These are phyloP conservation scores for Dissoconium aciculare DNA, from an alignment of 2,329 filamentous ascomycete species.

Conservation along the genomic window DNA sequence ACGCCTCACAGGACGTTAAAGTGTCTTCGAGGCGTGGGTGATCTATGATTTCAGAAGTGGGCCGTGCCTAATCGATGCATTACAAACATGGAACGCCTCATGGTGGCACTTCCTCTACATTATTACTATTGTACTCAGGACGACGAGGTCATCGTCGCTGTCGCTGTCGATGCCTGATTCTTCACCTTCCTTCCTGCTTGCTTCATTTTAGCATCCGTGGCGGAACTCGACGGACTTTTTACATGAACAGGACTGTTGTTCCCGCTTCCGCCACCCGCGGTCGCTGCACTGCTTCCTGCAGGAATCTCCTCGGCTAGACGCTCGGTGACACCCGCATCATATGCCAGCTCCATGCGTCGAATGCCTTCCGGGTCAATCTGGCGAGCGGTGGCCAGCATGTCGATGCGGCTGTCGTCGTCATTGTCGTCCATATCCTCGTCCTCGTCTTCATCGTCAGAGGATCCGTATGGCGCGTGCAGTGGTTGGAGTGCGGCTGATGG, in stretches of 20 bases:
- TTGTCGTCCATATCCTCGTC: constrained; percentile 21
- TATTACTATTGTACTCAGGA: too few relatives aligned
- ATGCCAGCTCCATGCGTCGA: constrained; percentile 30
- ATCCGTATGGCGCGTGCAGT: constrained; percentile 17
- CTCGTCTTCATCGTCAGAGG: constrained; percentile 15
- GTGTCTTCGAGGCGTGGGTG: too few relatives aligned
- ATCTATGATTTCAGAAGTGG: too few relatives aligned
- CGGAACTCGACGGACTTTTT: too few relatives aligned
- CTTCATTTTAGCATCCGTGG: constrained; percentile 7
- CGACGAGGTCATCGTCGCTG: too few relatives aligned
- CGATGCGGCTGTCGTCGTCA: constrained; percentile 27
- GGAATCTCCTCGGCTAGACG: constrained; percentile 35
- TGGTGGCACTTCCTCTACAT: too few relatives aligned
- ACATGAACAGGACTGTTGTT: constrained; percentile 30
- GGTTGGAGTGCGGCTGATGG: constrained; percentile 22
- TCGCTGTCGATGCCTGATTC: too few relatives aligned
- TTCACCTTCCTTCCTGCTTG: constrained; percentile 11
- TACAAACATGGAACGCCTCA: too few relatives aligned
- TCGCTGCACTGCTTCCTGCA: constrained; percentile 34
- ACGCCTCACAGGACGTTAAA: too few relatives aligned
- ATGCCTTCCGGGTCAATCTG: constrained; percentile 29
- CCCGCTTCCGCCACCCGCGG: constrained; percentile 35
- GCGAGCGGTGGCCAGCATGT: constrained; percentile 32
- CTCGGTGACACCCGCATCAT: constrained; percentile 33
- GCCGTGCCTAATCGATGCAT: too few relatives aligned